Evolutionary conservation across 257 asterid genomes (phyloP).

Genomic region (Lycium ferocissimum): DNA sequence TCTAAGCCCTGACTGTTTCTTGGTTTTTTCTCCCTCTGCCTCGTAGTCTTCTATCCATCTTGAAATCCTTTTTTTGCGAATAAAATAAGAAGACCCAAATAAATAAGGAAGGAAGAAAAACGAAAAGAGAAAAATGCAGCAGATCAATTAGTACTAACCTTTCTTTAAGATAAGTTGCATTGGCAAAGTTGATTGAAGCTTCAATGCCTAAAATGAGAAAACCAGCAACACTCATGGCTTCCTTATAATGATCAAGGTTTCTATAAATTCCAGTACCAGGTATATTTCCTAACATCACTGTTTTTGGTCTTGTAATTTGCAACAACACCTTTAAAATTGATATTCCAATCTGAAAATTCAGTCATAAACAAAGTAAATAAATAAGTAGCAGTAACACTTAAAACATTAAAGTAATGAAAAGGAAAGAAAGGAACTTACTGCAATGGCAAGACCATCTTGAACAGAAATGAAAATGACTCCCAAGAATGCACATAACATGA

Average conservation of each 20-base stretch:
- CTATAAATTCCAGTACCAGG: conserved; percentile 80
- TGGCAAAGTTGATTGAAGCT: conserved; percentile 87
- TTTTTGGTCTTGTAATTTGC: conserved; percentile 87
- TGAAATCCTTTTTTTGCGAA: conserved; percentile 54
- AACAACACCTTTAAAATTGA: conserved; percentile 71
- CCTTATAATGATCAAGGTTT: conserved; percentile 71
- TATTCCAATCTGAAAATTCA: conserved; percentile 63
- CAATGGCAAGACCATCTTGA: conserved; percentile 78
- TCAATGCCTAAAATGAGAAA: conserved; percentile 73
- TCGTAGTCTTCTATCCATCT: conserved; percentile 82
- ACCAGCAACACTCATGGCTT: conserved; percentile 66
- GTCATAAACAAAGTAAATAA: background rate
- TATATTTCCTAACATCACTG: conserved; percentile 72
- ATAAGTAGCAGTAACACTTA: background rate
- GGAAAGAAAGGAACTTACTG: conserved; percentile 47
- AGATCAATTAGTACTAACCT: conserved; percentile 50
- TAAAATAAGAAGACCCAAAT: background rate
- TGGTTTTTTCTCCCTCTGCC: conserved; percentile 46
- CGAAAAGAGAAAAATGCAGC: background rate
- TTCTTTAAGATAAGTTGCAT: conserved; percentile 83
- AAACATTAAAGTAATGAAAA: background rate
- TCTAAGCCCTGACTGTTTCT: conserved; percentile 49
- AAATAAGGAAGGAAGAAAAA: background rate
- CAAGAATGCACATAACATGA: conserved; percentile 72
- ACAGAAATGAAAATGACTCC: conserved; percentile 89